Evolutionary conservation across 805 yeast species (phyloP).

Genomic region (Metschnikowia reukaufii): DNA sequence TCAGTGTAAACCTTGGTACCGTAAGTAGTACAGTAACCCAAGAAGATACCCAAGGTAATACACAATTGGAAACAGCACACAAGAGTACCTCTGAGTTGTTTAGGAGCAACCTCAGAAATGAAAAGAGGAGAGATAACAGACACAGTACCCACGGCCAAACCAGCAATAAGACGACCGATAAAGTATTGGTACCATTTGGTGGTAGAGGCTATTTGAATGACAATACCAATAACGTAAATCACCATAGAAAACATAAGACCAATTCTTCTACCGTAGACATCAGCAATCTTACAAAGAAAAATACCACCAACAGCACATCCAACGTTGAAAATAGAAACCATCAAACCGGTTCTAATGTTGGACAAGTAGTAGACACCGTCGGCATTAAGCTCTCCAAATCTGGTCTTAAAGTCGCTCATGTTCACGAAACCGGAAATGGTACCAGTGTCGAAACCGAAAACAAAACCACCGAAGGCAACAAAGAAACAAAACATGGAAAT

Average conservation of each 20-base stretch:
- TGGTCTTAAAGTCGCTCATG: slow-evolving; percentile 51
- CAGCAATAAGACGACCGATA: slow-evolving; percentile 63
- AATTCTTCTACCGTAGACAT: slow-evolving; percentile 57
- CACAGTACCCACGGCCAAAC: slow-evolving; percentile 72
- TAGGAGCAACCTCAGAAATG: slow-evolving; percentile 70
- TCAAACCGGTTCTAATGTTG: slow-evolving; percentile 51
- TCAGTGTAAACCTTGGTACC: slow-evolving; percentile 56
- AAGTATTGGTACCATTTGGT: slow-evolving; percentile 57
- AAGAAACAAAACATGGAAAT: slow-evolving; percentile 47
- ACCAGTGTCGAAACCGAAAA: slow-evolving; percentile 79
- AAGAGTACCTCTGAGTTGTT: slow-evolving; percentile 66
- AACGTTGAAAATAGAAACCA: slow-evolving; percentile 58
- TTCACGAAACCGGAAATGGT: slow-evolving; percentile 71
- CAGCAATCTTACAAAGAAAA: slow-evolving; percentile 55
- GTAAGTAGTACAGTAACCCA: slow-evolving; percentile 67
- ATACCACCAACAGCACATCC: slow-evolving; percentile 77
- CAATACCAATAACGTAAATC: slow-evolving; percentile 59
- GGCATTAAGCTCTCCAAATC: slow-evolving; percentile 49
- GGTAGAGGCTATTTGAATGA: slow-evolving; percentile 58
- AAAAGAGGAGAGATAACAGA: slow-evolving; percentile 67
- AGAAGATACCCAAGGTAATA: slow-evolving; percentile 68
- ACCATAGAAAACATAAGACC: slow-evolving; percentile 55
- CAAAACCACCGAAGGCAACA: slow-evolving; percentile 75
- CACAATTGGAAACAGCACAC: slow-evolving; percentile 69
- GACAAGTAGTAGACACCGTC: slow-evolving; percentile 45